Evolutionary conservation across 306 rosid genomes (phyloP).

Genomic region (Astragalus glycyphyllos): DNA sequence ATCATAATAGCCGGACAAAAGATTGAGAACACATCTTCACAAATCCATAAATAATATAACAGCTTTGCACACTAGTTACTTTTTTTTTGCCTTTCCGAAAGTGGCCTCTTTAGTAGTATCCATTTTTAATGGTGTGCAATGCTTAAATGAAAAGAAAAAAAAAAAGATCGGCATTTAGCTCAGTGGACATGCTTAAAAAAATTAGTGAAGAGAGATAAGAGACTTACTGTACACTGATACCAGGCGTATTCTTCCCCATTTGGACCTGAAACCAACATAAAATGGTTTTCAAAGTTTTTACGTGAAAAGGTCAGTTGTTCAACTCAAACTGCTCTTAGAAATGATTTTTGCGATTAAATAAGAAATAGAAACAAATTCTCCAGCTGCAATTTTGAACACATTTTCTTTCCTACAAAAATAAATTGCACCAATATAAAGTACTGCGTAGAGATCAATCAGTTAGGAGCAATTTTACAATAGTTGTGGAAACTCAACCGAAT

Average conservation of each 20-base stretch:
- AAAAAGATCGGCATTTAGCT: constrained; percentile 12
- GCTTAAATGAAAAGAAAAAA: constrained; percentile 33
- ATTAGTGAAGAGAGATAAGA: constrained; percentile 35
- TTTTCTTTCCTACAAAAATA: neutral
- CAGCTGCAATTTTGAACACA: neutral
- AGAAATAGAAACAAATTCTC: constrained; percentile 14
- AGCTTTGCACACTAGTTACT: neutral
- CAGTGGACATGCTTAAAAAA: constrained; percentile 10
- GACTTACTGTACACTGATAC: constrained; percentile 95
- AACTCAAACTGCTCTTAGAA: constrained; percentile 11
- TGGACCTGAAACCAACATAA: constrained; percentile 77
- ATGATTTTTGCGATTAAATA: neutral
- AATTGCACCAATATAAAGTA: neutral
- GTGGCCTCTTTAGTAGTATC: constrained; percentile 5
- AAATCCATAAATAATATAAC: too few relatives aligned
- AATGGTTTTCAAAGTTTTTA: neutral
- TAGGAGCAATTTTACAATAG: constrained; percentile 14
- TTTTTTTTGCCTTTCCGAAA: neutral
- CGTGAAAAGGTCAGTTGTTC: constrained; percentile 5
- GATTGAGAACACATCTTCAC: neutral
- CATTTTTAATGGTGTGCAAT: neutral
- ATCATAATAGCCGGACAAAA: neutral
- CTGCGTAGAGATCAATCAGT: neutral
- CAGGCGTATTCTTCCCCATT: constrained; percentile 94
- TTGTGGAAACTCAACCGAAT: constrained; percentile 4